Base-by-base conservation (phyloP, 139 green algal genomes). In the Eudorina sp. region DNA sequence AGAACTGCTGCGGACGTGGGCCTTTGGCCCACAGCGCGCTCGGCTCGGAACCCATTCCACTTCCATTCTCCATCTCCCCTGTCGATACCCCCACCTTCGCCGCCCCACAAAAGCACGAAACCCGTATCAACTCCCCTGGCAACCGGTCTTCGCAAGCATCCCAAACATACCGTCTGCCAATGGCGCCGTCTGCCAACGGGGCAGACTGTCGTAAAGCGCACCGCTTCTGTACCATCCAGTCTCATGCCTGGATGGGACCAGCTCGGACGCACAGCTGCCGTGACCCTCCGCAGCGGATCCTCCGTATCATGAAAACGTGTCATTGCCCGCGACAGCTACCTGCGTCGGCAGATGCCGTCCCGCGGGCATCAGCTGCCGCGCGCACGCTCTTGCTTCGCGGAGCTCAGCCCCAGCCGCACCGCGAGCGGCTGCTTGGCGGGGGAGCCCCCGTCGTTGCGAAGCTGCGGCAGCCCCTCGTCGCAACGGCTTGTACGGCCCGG, bases 401-500 rank as follows among this genome's bases (percentile, higher is more conserved):
- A 62, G 13, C 62, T 25, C 40, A 66, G 60, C 53, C 80, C 80
- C 43, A 86, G 58, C 14, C 41, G 41, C 7, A 46, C 14, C 23
- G 60, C 58, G 60, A 76, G 21, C 19, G 80, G 80, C 58, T 48
- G 41, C 80, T 76, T 86, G 27, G 80, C 2, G 9, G 25, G 41
- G 60, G 60, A 2, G 29, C 80, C 62, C 14, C 80, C 80, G 1
- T 86, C 80, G n/a, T 60, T 64, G 14, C 80, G 80, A 41, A 76
- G 43, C 58, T 62, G 41, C 40, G 80, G 80, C 60, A 86, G n/a
- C 60, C 8, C 38, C 29, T 75, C 80, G 0, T 36, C 80, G 3
- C 18, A 8, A 5, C 41, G 40, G 14, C n/a, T 43, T 18, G 7
- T 9, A 31, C 77, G 48, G 2, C 78, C 78, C 25, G 78, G 78